phyloP scores from a whole-genome alignment of 1,284 basidiomycete species.

The Pascua guehoae region DNA sequence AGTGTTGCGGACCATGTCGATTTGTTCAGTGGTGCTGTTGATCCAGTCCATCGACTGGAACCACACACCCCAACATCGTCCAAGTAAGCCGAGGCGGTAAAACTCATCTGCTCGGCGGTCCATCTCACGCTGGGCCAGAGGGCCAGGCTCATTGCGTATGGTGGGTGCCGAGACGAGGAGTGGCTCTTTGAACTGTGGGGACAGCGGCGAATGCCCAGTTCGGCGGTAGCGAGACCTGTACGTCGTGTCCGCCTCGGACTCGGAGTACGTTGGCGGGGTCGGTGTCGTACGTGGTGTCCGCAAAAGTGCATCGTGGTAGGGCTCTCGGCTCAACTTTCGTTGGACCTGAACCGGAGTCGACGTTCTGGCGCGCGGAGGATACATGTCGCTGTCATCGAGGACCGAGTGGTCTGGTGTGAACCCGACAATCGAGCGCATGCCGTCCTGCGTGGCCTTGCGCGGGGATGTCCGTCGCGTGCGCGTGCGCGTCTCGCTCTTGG shows the following conservation, averaged over 20 bases:
- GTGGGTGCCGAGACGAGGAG: too few relatives aligned
- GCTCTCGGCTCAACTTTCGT: too few relatives aligned
- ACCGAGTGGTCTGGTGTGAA: slow-evolving; percentile 10
- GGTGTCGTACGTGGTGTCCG: neutral
- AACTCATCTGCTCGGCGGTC: slow-evolving; percentile 40
- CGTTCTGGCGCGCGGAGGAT: neutral
- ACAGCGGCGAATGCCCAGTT: too few relatives aligned
- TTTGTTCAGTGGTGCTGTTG: slow-evolving; percentile 36
- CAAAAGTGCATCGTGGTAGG: too few relatives aligned
- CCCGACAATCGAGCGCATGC: slow-evolving; percentile 12
- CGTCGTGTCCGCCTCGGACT: slow-evolving; percentile 9
- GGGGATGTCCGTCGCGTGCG: slow-evolving; percentile 6
- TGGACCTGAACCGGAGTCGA: neutral
- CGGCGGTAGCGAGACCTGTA: too few relatives aligned
- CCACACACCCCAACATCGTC: slow-evolving; percentile 45
- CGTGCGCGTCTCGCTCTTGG: slow-evolving; percentile 4
- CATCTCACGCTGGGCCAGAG: slow-evolving; percentile 17
- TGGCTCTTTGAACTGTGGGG: too few relatives aligned
- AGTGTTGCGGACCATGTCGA: slow-evolving; percentile 34
- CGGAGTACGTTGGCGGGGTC: slow-evolving; percentile 6
- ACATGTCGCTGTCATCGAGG: neutral
- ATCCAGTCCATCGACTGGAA: slow-evolving; percentile 36
- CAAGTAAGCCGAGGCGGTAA: slow-evolving; percentile 37
- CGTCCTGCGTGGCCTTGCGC: slow-evolving; percentile 5
- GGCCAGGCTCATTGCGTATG: slow-evolving; percentile 2